phyloP scores from a whole-genome alignment of 257 asterid species.

The Avicennia marina region DNA sequence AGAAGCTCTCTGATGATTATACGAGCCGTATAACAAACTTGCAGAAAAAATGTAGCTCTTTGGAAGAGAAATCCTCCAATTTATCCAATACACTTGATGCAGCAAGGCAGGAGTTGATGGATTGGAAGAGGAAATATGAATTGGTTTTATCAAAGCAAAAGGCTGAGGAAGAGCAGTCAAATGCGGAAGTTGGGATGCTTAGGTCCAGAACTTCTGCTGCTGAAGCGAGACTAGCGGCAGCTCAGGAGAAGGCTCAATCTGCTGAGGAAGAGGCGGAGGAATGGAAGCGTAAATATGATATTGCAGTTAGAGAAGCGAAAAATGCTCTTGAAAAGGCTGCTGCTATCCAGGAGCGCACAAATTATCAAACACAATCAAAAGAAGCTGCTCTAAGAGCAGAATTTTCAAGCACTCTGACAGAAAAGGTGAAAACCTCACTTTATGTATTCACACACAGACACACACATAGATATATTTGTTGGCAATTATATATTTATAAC shows the following conservation, averaged over 20 bases:
- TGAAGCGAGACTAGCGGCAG: slow-evolving; percentile 95
- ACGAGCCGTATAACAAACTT: slow-evolving; percentile 67
- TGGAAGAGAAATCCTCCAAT: slow-evolving; percentile 80
- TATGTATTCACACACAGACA: too few species aligned
- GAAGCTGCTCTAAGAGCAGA: slow-evolving; percentile 85
- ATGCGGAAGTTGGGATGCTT: slow-evolving; percentile 71
- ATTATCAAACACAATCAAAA: slow-evolving; percentile 65
- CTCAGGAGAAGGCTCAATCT: slow-evolving; percentile 86
- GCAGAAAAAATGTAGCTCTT: slow-evolving; percentile 67
- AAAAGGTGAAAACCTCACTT: slow-evolving; percentile 53
- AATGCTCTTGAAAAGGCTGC: slow-evolving; percentile 94
- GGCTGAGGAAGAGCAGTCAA: slow-evolving; percentile 75
- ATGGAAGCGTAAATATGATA: slow-evolving; percentile 87
- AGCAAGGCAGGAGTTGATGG: slow-evolving; percentile 60
- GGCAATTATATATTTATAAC: background rate
- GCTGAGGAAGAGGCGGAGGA: slow-evolving; percentile 95
- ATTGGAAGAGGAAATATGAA: slow-evolving; percentile 90
- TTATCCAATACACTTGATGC: slow-evolving; percentile 60
- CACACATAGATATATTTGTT: too few species aligned
- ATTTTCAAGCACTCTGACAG: slow-evolving; percentile 54
- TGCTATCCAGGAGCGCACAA: slow-evolving; percentile 77
- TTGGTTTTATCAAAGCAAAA: slow-evolving; percentile 54
- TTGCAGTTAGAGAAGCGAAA: slow-evolving; percentile 81
- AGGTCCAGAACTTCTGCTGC: slow-evolving; percentile 87
- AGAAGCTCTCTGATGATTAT: slow-evolving; percentile 72